These are phyloP conservation scores for Nemania abortiva DNA, from an alignment of 2,329 filamentous ascomycete genomes.

Conservation along the genomic window DNA sequence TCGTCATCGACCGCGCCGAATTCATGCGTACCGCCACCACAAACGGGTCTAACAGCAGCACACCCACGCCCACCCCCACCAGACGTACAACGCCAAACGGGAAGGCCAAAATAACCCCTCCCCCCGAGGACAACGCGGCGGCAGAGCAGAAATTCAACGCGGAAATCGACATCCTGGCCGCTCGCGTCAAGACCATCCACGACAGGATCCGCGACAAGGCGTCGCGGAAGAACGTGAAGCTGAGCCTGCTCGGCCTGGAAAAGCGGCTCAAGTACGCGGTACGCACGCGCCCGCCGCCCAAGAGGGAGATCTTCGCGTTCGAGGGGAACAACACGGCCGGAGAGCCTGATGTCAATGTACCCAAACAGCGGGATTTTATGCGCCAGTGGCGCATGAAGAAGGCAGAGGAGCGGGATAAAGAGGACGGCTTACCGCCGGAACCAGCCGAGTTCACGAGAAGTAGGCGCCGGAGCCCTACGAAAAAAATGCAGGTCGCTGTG, in stretches of 20 bases:
- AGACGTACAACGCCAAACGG: slow-evolving; percentile 56
- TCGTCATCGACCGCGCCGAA: slow-evolving; percentile 76
- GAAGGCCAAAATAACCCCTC: slow-evolving; percentile 1
- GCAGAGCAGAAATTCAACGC: slow-evolving; percentile 70
- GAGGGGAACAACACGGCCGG: slow-evolving; percentile 9
- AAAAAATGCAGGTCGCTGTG: slow-evolving; percentile 20
- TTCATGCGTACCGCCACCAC: slow-evolving; percentile 39
- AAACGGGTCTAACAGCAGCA: slow-evolving; percentile 45
- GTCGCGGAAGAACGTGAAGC: slow-evolving; percentile 82
- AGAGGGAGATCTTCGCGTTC: slow-evolving; percentile 63
- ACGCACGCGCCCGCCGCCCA: slow-evolving; percentile 70
- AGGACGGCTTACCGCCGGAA: not conserved
- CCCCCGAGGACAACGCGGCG: slow-evolving; percentile 22
- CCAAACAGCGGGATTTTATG: slow-evolving; percentile 64
- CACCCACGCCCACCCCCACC: not conserved
- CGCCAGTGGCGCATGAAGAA: slow-evolving; percentile 53
- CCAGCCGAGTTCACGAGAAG: not conserved
- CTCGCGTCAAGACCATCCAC: slow-evolving; percentile 68
- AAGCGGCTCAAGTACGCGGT: slow-evolving; percentile 79
- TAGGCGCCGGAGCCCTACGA: not conserved
- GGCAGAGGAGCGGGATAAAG: not conserved
- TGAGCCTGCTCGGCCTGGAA: slow-evolving; percentile 78
- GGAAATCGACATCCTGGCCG: slow-evolving; percentile 75
- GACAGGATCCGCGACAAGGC: slow-evolving; percentile 80
- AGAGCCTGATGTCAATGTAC: slow-evolving; percentile 53